Evolutionary conservation across 108 stramenopile genomes (phyloP), one percentile per base, ranked within the genome.

Genomic region (Asterionellopsis glacialis): DNA sequence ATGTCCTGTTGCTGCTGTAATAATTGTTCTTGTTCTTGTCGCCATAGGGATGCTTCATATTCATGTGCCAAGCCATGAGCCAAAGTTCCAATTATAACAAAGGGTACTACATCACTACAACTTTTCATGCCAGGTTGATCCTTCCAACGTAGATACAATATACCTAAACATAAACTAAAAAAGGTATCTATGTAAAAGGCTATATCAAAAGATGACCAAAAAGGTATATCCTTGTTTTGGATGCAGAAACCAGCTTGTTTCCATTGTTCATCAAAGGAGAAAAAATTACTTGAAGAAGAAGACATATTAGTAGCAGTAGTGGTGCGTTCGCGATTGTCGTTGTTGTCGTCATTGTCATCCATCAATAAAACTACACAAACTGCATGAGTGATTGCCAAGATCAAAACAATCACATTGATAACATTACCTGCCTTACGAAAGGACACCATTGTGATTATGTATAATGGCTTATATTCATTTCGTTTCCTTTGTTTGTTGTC

Each of bases 51-150:
- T 16, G 59, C 65, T 50, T 48, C 58, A 13, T 10, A 39, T 11
- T 57, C 65, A 40, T 67, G 65, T 3, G 65, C 65, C 11, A 67
- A 2, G n/a, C 65, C 65, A 45, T 67, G 65, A 40, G 57, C 65
- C 16, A 67, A 4, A 0, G 57, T 59, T 25, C 43, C 25, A 22
- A 45, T 38, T 21, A 67, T 51, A 14, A 59, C 0, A 9, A 23
- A 23, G 22, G 51, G 51, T 9, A 47, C 44, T 0, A 59, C 21
- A 22, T 12, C 28, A 23, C 59, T 67, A 14, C n/a, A 9, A 5
- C 21, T 53, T 40, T 68, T 50, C 62, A 63, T 63, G 0, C 62
- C 51, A 14, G 61, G 59, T 51, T 45, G 23, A 0, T 61, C 41
- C 21, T 40, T 57, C 61, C 59, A 62, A 6, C 25, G 0, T n/a